phyloP scores from a whole-genome alignment of 2,329 filamentous ascomycete species.

The Acarospora socialis region DNA sequence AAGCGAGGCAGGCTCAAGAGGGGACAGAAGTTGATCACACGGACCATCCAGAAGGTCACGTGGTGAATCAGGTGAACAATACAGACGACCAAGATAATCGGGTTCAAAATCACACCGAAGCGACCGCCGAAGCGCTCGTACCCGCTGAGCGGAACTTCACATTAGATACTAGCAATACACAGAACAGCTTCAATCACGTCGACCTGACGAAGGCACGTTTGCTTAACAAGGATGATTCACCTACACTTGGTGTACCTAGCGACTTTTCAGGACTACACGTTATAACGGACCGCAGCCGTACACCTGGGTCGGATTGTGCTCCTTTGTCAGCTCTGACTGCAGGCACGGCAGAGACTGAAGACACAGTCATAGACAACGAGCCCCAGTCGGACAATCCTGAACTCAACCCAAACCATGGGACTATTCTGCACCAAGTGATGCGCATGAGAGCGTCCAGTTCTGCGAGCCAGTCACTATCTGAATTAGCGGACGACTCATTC shows the following conservation, averaged over 20 bases:
- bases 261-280: slow-evolving; percentile 10
- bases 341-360: slow-evolving; percentile 48
- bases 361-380: slow-evolving; percentile 51
- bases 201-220: slow-evolving; percentile 9
- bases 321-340: slow-evolving; percentile 46
- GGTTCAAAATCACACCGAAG: slow-evolving; percentile 4
- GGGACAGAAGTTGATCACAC: neutral
- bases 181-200: no score
- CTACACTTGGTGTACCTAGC: slow-evolving; percentile 26
- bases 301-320: slow-evolving; percentile 30
- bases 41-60: neutral
- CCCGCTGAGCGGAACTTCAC: slow-evolving; percentile 15
- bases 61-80: no score
- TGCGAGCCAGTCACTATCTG: slow-evolving; percentile 17
- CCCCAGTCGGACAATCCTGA: slow-evolving; percentile 44
- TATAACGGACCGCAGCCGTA: slow-evolving; percentile 4
- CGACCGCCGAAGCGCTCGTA: slow-evolving; percentile 5
- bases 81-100: slow-evolving; percentile 3
- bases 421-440: slow-evolving; percentile 35
- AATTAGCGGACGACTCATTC: slow-evolving; percentile 7
- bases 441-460: slow-evolving; percentile 32
- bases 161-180: slow-evolving; percentile 16
- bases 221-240: slow-evolving; percentile 26
- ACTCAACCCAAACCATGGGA: slow-evolving; percentile 22
- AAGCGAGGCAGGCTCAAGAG: neutral